A percentile compares a stretch with the other conserved stretches of the same genome.
phyloP scores from a whole-genome alignment of 139 green algal genomes.

The Coccomyxa sp. region DNA sequence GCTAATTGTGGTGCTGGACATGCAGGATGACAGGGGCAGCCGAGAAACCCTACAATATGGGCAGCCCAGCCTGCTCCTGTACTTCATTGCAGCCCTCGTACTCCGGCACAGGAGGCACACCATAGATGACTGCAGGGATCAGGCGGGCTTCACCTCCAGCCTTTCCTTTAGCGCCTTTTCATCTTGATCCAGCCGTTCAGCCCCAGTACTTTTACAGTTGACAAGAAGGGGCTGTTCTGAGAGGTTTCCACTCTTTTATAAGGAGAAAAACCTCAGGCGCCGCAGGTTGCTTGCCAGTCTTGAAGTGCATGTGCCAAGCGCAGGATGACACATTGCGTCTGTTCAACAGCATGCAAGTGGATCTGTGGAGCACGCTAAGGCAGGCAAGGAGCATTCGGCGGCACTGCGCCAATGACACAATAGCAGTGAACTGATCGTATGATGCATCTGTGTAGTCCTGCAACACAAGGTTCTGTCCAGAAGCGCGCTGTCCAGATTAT shows the following conservation, averaged over 20 bases:
- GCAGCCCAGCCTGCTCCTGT: conserved; percentile 43
- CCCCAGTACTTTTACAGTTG: background rate
- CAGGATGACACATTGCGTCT: conserved; percentile 68
- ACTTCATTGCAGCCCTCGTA: conserved; percentile 62
- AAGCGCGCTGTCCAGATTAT: too few species aligned
- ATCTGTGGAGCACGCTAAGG: background rate
- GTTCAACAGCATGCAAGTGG: conserved; percentile 36
- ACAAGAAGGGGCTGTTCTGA: too few species aligned
- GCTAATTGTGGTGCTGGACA: background rate
- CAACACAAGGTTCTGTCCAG: too few species aligned
- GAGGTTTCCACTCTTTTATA: background rate
- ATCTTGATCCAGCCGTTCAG: background rate
- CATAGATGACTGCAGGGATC: conserved; percentile 49
- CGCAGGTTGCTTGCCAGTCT: background rate
- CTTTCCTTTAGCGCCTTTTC: background rate
- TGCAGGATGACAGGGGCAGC: background rate
- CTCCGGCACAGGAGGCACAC: conserved; percentile 37
- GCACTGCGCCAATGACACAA: too few species aligned
- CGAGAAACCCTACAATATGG: background rate
- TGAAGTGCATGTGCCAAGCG: background rate
- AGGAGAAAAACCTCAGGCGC: background rate
- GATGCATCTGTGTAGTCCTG: too few species aligned
- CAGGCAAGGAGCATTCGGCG: too few species aligned
- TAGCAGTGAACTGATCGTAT: too few species aligned
- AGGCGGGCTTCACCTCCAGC: background rate